Percentiles rank a stretch among this genome's conserved stretches.
Evolutionary conservation across 2,329 filamentous ascomycete genomes (phyloP).

Genomic region (Calonectria ilicicola): DNA sequence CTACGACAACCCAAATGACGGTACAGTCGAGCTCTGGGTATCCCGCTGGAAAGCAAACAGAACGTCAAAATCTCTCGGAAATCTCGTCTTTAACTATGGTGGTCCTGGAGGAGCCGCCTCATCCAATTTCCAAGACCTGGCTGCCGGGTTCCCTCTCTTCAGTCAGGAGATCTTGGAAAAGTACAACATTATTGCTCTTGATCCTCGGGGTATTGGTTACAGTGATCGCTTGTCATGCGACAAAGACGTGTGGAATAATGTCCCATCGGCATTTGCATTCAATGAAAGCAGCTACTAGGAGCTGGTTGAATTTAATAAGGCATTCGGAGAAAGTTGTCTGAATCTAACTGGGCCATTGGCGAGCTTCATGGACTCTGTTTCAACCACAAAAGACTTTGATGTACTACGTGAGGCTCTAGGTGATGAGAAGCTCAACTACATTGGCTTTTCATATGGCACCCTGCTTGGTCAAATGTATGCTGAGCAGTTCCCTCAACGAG

Average conservation of each 20-base stretch:
- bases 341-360: constrained; percentile 37
- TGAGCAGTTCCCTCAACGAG: constrained; percentile 42
- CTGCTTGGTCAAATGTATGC: constrained; percentile 49
- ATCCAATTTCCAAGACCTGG: constrained; percentile 7
- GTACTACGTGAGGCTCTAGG: constrained; percentile 38
- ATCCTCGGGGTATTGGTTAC: constrained; percentile 56
- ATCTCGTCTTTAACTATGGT: constrained; percentile 37
- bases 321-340: constrained; percentile 34
- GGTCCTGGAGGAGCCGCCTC: constrained; percentile 33
- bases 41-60: not conserved
- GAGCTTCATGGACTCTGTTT: constrained; percentile 34
- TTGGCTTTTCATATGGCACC: constrained; percentile 53
- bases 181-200: constrained; percentile 58
- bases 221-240: constrained; percentile 56
- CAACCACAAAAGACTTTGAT: constrained; percentile 39
- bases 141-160: constrained; percentile 14
- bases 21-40: not conserved
- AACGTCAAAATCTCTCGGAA: not conserved
- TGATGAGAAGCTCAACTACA: constrained; percentile 42
- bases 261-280: constrained; percentile 18
- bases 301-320: constrained; percentile 26
- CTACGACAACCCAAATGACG: not conserved
- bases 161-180: constrained; percentile 33
- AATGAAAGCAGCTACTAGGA: constrained; percentile 14
- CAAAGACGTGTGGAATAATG: constrained; percentile 35